These are phyloP conservation scores for Mucor racemosus DNA, from an alignment of 371 early-diverging fungal genomes.

Conservation along the genomic window DNA sequence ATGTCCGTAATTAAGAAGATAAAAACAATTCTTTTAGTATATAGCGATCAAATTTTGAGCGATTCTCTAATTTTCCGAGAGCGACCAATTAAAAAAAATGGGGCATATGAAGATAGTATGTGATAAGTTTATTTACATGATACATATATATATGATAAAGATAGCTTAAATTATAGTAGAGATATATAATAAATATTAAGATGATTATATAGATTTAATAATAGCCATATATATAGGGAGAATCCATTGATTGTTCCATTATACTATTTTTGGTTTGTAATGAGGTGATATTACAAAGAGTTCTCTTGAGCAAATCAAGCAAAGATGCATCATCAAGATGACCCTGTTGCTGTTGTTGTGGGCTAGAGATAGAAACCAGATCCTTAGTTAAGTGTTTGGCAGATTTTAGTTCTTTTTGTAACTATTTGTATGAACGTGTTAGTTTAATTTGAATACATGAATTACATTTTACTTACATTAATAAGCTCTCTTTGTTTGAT, in stretches of 20 bases:
- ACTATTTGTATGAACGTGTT: constrained; percentile 7
- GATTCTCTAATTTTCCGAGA: no score
- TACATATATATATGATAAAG: no score
- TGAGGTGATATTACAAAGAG: background rate
- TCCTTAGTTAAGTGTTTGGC: constrained; percentile 19
- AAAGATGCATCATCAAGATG: background rate
- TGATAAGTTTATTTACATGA: no score
- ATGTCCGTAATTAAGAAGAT: no score
- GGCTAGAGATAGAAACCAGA: constrained; percentile 6
- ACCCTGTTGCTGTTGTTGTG: background rate
- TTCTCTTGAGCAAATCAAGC: constrained; percentile 6
- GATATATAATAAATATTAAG: background rate
- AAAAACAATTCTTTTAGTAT: no score
- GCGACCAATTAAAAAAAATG: no score
- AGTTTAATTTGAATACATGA: background rate
- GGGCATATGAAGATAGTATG: no score
- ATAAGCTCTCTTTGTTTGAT: background rate
- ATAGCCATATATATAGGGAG: background rate
- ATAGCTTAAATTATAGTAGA: background rate
- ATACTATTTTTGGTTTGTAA: constrained; percentile 8
- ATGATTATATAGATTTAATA: background rate
- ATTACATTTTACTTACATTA: background rate
- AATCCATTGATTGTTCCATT: constrained; percentile 11
- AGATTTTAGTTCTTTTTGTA: constrained; percentile 13
- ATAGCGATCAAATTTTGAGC: no score